phyloP scores from a whole-genome alignment of 1,139 yeast genomes.

The Yamadazyma membranifaciens region DNA sequence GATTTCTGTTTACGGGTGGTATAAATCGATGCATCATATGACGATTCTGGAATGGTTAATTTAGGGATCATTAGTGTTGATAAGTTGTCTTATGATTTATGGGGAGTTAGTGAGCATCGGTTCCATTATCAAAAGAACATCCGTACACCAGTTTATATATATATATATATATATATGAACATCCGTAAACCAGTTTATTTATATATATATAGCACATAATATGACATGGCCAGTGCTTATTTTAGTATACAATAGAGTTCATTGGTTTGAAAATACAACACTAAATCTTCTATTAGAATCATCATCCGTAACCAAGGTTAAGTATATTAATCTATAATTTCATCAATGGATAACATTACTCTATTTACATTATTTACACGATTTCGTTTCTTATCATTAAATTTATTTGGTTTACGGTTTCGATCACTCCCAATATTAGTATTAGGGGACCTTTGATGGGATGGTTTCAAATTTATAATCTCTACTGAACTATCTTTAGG shows the following conservation, averaged over 20 bases:
- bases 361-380: background rate
- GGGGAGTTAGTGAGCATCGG: background rate
- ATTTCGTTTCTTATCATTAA: background rate
- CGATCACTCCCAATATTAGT: background rate
- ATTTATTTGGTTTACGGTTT: background rate
- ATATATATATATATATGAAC: no score
- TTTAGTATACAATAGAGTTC: no score
- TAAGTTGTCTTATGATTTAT: background rate
- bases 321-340: slow-evolving; percentile 4
- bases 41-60: slow-evolving; percentile 44
- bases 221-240: no score
- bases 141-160: background rate
- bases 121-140: background rate
- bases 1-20: slow-evolving; percentile 22
- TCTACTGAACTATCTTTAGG: background rate
- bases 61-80: slow-evolving; percentile 22
- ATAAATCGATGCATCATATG: slow-evolving; percentile 35
- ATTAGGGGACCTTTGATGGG: no score
- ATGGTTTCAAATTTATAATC: no score
- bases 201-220: no score
- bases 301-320: no score
- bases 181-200: no score
- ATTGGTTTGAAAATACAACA: no score
- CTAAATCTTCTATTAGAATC: no score
- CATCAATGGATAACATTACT: slow-evolving; percentile 1